Base-by-base conservation (phyloP, 352 stramenopile species). In the Halophytophthora batemanensis region DNA sequence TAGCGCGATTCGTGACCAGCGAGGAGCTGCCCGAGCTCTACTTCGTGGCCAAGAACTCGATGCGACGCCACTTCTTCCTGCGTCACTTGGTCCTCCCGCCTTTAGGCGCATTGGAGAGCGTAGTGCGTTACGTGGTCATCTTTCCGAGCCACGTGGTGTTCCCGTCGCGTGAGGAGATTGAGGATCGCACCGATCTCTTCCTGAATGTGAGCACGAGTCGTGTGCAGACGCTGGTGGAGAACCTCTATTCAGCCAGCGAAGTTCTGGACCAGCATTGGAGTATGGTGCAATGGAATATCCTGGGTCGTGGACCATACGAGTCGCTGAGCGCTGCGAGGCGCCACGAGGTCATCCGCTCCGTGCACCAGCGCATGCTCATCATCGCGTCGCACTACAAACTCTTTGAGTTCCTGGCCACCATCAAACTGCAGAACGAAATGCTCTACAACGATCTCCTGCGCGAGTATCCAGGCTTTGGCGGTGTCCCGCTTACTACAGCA, bases 251-350 rank as follows among this genome's bases (percentile, higher is more conserved):
- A 34, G 82, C 82, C 15, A 93, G 80, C 2, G 80, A 90, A 41
- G 78, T 90, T 25, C 53, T 93, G 47, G 82, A 93, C 54, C 77
- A 91, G 59, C 80, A 90, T 42, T 79, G 82, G 67, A 89, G 78
- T 34, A 93, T 91, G 80, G 80, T 91, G 15, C 82, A 93, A 64
- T 93, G 82, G 82, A 93, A 93, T 35, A 91, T 93, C 43, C 50
- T 93, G 2, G 82, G 82, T 3, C 61, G 82, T 43, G 82, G 82
- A 2, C 80, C 80, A 6, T 93, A 93, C 61, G 80, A 87, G 57
- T 88, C 78, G 31, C 64, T 93, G n/a, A 75, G 74, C 31, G 54
- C 52, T 5, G 67, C 80, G 1, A 66, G 80, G 21, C 74, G 80
- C 5, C 59, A 47, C 3, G 82, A 93, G 37, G 79, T 93, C 8